A percentile compares a stretch with the other conserved stretches of the same genome.
Evolutionary conservation across 2,329 filamentous ascomycete genomes (phyloP).

Genomic region (Aspergillus sp.): DNA sequence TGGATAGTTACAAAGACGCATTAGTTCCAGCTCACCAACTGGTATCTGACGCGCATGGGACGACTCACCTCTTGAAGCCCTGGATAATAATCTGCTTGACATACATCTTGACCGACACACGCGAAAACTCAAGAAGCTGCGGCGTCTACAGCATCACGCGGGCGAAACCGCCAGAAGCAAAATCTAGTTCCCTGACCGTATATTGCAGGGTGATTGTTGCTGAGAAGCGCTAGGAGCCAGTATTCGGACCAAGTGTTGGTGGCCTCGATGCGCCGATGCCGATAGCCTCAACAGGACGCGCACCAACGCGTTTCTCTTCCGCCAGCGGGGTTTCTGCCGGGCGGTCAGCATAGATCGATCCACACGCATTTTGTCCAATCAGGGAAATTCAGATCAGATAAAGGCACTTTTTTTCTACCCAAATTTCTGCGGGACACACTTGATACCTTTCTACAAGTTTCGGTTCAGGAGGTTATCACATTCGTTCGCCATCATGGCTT

Average conservation of each 20-base stretch:
- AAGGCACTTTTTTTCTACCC: constrained; percentile 18
- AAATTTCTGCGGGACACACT: constrained; percentile 6
- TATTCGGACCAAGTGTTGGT: neutral
- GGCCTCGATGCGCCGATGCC: constrained; percentile 16
- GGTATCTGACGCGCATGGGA: neutral
- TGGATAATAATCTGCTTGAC: constrained; percentile 99
- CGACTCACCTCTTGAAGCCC: constrained; percentile 89
- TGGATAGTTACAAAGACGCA: constrained; percentile 40
- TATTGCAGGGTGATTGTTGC: neutral
- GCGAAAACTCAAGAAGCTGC: constrained; percentile 24
- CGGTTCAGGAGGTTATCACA: constrained; percentile 18
- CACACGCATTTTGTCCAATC: constrained; percentile 15
- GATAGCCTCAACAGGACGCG: constrained; percentile 10
- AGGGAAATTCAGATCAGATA: constrained; percentile 20
- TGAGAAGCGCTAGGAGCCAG: constrained; percentile 1
- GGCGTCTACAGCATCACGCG: constrained; percentile 32
- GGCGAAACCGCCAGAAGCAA: constrained; percentile 11
- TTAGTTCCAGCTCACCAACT: constrained; percentile 74
- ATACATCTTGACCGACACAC: constrained; percentile 66
- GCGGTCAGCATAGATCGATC: constrained; percentile 27
- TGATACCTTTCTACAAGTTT: neutral
- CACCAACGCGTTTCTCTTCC: constrained; percentile 20
- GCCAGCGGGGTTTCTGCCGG: constrained; percentile 39
- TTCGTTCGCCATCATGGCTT: constrained; percentile 25
- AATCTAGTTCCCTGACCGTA: neutral